Conservation (phyloP, 805 yeast genomes). For the Grigorovia humatica region DNA sequence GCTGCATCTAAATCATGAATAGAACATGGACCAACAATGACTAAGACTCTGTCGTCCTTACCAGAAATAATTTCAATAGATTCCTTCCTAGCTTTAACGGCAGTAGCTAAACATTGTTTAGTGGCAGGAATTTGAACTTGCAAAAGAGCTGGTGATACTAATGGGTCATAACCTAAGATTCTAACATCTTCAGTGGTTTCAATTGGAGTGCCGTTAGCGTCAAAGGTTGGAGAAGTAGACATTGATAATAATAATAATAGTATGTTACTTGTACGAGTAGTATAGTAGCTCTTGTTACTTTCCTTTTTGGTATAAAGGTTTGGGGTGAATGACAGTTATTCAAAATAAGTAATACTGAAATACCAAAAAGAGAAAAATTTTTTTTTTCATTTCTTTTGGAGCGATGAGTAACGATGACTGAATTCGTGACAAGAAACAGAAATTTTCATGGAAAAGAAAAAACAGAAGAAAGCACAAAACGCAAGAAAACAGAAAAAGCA, state of each 20-base stretch:
- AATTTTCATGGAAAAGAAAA: not conserved
- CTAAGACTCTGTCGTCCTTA: slow-evolving; percentile 71
- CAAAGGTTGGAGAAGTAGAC: slow-evolving; percentile 25
- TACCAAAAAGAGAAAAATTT: not conserved
- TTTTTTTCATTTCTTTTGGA: too few relatives aligned
- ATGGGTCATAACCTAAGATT: slow-evolving; percentile 85
- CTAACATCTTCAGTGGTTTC: slow-evolving; percentile 63
- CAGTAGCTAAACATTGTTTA: slow-evolving; percentile 46
- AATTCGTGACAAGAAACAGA: not conserved
- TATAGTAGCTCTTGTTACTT: too few relatives aligned
- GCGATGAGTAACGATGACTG: not conserved
- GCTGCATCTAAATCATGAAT: slow-evolving; percentile 89
- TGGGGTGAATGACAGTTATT: not conserved
- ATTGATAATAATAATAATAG: too few relatives aligned
- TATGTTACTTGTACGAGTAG: too few relatives aligned
- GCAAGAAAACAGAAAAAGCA: too few relatives aligned
- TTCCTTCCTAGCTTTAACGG: slow-evolving; percentile 66
- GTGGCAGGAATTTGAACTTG: slow-evolving; percentile 75
- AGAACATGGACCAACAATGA: slow-evolving; percentile 95
- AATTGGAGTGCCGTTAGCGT: slow-evolving; percentile 31
- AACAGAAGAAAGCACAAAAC: not conserved
- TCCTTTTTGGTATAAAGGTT: too few relatives aligned
- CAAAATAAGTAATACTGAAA: not conserved
- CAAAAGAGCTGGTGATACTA: slow-evolving; percentile 83
- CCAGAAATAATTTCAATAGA: slow-evolving; percentile 66